phyloP scores from a whole-genome alignment of 2,329 filamentous ascomycete genomes.

The Mariannaea sp. region DNA sequence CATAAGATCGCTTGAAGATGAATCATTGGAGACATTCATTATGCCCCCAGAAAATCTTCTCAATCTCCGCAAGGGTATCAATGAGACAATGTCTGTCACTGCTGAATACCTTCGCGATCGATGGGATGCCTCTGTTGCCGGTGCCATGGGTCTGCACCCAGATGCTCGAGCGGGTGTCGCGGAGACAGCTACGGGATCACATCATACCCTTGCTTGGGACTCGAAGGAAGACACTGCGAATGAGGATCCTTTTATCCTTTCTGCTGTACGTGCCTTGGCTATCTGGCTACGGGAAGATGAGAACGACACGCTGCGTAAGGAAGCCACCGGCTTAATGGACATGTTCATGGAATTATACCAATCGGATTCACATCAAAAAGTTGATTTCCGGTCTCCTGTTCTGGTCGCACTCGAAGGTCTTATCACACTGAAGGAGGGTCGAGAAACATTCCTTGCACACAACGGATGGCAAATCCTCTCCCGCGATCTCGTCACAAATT shows the following conservation, averaged over 20 bases:
- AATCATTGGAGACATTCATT: slow-evolving; percentile 45
- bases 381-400: slow-evolving; percentile 62
- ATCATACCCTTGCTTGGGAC: slow-evolving; percentile 63
- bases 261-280: slow-evolving; percentile 61
- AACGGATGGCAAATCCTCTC: slow-evolving; percentile 59
- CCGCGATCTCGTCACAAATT: slow-evolving; percentile 53
- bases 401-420: slow-evolving; percentile 65
- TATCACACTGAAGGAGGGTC: slow-evolving; percentile 53
- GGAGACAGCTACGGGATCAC: slow-evolving; percentile 51
- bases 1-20: slow-evolving; percentile 58
- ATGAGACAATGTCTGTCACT: slow-evolving; percentile 65
- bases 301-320: slow-evolving; percentile 59
- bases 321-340: slow-evolving; percentile 64
- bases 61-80: slow-evolving; percentile 62
- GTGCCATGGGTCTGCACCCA: slow-evolving; percentile 64
- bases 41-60: slow-evolving; percentile 64
- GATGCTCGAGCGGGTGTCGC: slow-evolving; percentile 54
- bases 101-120: slow-evolving; percentile 71
- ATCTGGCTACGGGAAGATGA: slow-evolving; percentile 75
- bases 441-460: slow-evolving; percentile 54
- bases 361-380: slow-evolving; percentile 38
- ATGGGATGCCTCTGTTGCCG: slow-evolving; percentile 70
- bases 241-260: slow-evolving; percentile 63
- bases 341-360: slow-evolving; percentile 68
- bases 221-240: slow-evolving; percentile 53